phyloP scores from a whole-genome alignment of 306 rosid genomes.

The Cicer chorassanicum region DNA sequence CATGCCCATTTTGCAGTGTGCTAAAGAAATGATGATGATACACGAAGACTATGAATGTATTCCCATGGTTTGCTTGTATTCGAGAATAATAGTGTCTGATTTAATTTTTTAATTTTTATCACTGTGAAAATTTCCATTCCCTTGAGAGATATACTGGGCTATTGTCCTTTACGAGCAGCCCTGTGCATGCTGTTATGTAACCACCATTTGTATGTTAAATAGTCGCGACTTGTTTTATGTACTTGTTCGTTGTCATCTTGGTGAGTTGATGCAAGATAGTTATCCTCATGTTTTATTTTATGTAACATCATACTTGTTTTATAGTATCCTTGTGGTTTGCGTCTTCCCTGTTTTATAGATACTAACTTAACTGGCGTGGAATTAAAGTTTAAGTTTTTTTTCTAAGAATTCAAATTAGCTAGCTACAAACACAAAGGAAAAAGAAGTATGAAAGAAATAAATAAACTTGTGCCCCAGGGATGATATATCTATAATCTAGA shows the following conservation, averaged over 20 bases:
- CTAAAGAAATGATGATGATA: conserved; percentile 77
- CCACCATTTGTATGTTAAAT: conserved; percentile 22
- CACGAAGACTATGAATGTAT: conserved; percentile 26
- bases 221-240: conserved; percentile 22
- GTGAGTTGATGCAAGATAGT: conserved; percentile 12
- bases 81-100: conserved; percentile 40
- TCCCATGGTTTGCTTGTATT: conserved; percentile 42
- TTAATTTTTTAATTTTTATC: conserved; percentile 31
- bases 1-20: conserved; percentile 62
- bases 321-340: too few species aligned
- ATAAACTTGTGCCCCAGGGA: too few species aligned
- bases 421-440: too few species aligned
- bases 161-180: conserved; percentile 16
- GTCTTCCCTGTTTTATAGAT: too few species aligned
- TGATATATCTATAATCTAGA: too few species aligned
- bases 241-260: conserved; percentile 1
- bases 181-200: conserved; percentile 40
- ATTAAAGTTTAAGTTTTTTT: too few species aligned
- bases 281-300: neutral
- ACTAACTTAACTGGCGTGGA: too few species aligned
- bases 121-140: conserved; percentile 31
- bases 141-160: conserved; percentile 28
- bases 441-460: too few species aligned
- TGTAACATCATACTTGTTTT: neutral
- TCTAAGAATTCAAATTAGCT: too few species aligned